These are phyloP conservation scores for Globisporangium spinosum DNA, from an alignment of 352 stramenopile genomes.

Conservation along the genomic window DNA sequence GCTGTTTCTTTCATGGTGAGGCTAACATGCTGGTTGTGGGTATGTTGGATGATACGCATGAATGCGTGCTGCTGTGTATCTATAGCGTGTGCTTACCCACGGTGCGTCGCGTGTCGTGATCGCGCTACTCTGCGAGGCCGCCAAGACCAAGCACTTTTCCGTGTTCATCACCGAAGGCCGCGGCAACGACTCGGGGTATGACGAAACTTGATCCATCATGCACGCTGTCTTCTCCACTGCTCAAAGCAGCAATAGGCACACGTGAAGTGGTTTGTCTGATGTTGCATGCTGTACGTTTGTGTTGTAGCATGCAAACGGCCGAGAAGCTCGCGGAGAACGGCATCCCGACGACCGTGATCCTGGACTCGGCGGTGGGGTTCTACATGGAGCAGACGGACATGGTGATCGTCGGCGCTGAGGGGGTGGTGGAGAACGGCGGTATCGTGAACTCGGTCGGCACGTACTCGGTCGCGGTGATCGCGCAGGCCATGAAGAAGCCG, in stretches of 20 bases:
- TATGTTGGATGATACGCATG: background rate
- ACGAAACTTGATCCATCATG: no score
- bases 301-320: slow-evolving; percentile 57
- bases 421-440: slow-evolving; percentile 96
- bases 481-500: slow-evolving; percentile 94
- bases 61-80: background rate
- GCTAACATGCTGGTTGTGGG: background rate
- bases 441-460: slow-evolving; percentile 98
- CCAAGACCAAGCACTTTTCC: slow-evolving; percentile 91
- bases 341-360: slow-evolving; percentile 94
- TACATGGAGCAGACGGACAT: slow-evolving; percentile 96
- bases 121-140: slow-evolving; percentile 86
- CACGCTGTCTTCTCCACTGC: no score
- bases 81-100: slow-evolving; percentile 90
- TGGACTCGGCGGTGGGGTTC: slow-evolving; percentile 94
- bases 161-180: slow-evolving; percentile 93
- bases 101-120: slow-evolving; percentile 92
- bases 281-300: slow-evolving; percentile 1
- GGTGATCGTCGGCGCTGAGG: slow-evolving; percentile 94
- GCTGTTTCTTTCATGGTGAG: background rate
- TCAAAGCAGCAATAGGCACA: no score
- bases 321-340: slow-evolving; percentile 77
- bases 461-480: slow-evolving; percentile 92
- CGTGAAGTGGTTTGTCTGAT: no score
- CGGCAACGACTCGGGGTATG: slow-evolving; percentile 87